Base-by-base conservation (phyloP, 371 early-diverging fungal genomes). In the Nematocida ironsii region DNA sequence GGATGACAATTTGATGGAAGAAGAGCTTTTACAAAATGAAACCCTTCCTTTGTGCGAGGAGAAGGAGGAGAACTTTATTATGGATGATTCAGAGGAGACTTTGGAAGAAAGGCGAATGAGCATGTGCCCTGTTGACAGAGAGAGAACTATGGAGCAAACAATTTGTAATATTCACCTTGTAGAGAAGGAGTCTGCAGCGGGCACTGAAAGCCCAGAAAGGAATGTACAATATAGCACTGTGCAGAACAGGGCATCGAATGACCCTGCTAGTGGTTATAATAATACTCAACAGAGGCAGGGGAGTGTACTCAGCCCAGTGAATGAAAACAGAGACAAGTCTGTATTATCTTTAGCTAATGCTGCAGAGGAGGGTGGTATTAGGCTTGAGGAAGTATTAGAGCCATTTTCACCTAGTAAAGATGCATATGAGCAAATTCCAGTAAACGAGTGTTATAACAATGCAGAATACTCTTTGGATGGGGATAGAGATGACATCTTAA, bases 31-130 rank as follows among this genome's bases (percentile, higher is more conserved):
- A 45, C 44, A 62, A 40, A 56, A 62, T 60, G 71, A 69, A 33
- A 70, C 67, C 5, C 71, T 78, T 23, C 71, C 71, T 25, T 13
- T 78, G 4, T 68, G 71, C 47, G 80, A 70, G 23, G 80, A 78
- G 23, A 45, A 62, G 39, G 80, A 78, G 55, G 80, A 69, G 57
- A 78, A 78, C 60, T 78, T 78, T 52, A 78, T 78, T n/a, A 78
- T 78, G 80, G 80, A 78, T n/a, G 80, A 78, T 48, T 78, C 80
- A 61, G 80, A 78, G n/a, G 75, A 75, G 20, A 67, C 80, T 5
- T 11, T 44, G 48, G 80, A 78, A 33, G 58, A 70, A 20, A 56
- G 57, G 60, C 40, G 57, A 54, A 78, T 78, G 80, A 78, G 80
- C 44, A 44, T 78, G 11, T 78, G 80, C 39, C 76, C 70, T 5